Evolutionary conservation across 2,329 filamentous ascomycete genomes (phyloP), one percentile per base, ranked within the genome.

Genomic region (Cladosporium sp.): DNA sequence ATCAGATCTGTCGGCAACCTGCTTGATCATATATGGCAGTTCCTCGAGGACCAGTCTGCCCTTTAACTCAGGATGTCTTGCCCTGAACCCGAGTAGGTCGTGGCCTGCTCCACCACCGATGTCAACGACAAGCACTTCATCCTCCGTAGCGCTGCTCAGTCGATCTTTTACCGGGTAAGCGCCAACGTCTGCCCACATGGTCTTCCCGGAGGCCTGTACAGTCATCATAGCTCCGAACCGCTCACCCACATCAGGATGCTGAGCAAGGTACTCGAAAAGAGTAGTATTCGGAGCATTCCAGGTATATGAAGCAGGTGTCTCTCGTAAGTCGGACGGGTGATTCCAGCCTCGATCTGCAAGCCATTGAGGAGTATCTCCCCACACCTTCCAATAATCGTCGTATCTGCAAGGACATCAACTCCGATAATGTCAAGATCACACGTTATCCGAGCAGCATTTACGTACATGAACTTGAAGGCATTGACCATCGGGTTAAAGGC

Each of bases 21-120:
- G 17, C 3, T 50, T 40, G 25, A 65, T 28, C 36, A 60, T 63
- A 15, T 57, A 34, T 12, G 61, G 58, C 6, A 62, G 55, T 30
- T 63, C 63, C 51, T 63, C 55, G 6, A 65, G 52, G 19, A 65
- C 45, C 40, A 45, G 55, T 30, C 63, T 55, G 11, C 63, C 61
- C 14, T 58, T 60, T 6, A 64, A 22, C 14, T 58, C 43, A 3
- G 63, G 59, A 39, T 49, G 52, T 20, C 39, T 37, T 19, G 58
- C 38, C 38, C 51, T 61, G 25, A 63, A 59, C 1, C 25, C 36
- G 9, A 39, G 22, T 8, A 63, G n/a, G 20, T 63, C 50, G n/a
- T 59, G 54, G 11, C 61, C 61, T 17, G 25, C 25, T 25, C 60
- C 61, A 43, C 63, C 61, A 22, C 61, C 63, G 14, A 63, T 51